phyloP scores from a whole-genome alignment of 768 basidiomycete genomes.

The Russula earlei region DNA sequence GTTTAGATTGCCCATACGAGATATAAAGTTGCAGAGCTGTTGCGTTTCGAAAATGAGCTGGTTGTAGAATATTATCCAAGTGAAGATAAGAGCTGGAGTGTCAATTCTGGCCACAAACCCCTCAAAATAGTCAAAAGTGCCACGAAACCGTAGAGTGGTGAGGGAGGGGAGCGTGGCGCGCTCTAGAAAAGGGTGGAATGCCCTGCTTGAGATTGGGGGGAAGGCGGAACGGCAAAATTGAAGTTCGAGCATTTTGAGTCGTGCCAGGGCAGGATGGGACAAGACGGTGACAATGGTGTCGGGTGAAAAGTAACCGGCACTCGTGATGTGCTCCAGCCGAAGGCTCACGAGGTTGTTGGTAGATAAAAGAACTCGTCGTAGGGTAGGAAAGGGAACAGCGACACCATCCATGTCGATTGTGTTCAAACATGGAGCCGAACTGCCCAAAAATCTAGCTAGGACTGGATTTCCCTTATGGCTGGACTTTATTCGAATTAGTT shows the following conservation, averaged over 20 bases:
- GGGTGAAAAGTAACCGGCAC: not conserved
- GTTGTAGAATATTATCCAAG: not conserved
- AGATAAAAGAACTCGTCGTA: constrained; percentile 6
- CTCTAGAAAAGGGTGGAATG: not conserved
- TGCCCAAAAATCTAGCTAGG: not conserved
- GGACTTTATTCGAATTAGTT: constrained; percentile 21
- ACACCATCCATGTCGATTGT: not conserved
- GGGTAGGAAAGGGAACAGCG: not conserved
- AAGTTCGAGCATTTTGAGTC: not conserved
- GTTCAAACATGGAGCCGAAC: not conserved
- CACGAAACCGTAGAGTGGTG: not conserved
- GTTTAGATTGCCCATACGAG: not conserved
- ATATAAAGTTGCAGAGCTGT: not conserved
- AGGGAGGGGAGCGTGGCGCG: not conserved
- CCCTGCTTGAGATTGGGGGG: not conserved
- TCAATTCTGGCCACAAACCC: not conserved
- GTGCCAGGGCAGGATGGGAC: not conserved
- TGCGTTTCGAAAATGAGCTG: not conserved
- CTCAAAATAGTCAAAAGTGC: constrained; percentile 3
- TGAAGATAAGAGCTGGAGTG: not conserved
- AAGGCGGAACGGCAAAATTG: not conserved
- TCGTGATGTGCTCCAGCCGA: not conserved
- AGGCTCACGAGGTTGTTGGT: not conserved
- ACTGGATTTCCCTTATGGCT: constrained; percentile 29
- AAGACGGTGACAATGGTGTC: not conserved